These are phyloP conservation scores for Rutstroemia sp. DNA, from an alignment of 2,329 filamentous ascomycete species.

Conservation along the genomic window DNA sequence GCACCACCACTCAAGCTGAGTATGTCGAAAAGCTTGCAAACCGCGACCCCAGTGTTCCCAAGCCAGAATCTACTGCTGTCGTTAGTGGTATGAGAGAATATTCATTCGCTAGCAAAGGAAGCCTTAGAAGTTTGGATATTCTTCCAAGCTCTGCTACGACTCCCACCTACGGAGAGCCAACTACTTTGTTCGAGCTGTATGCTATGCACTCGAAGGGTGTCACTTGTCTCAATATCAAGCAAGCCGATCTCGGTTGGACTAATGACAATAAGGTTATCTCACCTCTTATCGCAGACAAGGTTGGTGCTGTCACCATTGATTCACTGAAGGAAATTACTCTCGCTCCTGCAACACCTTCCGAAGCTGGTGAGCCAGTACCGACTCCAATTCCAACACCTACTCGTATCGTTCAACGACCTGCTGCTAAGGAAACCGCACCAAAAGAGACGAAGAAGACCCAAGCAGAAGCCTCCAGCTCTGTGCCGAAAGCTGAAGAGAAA, in stretches of 20 bases:
- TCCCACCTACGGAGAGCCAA: slow-evolving; percentile 54
- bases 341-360: slow-evolving; percentile 7
- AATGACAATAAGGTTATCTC: slow-evolving; percentile 81
- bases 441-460: slow-evolving; percentile 26
- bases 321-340: slow-evolving; percentile 44
- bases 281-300: slow-evolving; percentile 66
- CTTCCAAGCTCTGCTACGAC: slow-evolving; percentile 62
- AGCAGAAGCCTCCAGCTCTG: slow-evolving; percentile 14
- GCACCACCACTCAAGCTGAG: slow-evolving; percentile 75
- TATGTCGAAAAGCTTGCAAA: slow-evolving; percentile 74
- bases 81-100: slow-evolving; percentile 96
- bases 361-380: slow-evolving; percentile 6
- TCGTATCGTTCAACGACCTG: slow-evolving; percentile 23
- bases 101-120: slow-evolving; percentile 79
- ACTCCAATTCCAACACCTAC: slow-evolving; percentile 20
- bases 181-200: slow-evolving; percentile 85
- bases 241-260: slow-evolving; percentile 86
- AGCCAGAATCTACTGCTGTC: slow-evolving; percentile 90
- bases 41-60: slow-evolving; percentile 65
- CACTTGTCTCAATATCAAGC: slow-evolving; percentile 79
- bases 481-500: slow-evolving; percentile 31
- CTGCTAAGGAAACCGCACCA: slow-evolving; percentile 19
- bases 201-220: slow-evolving; percentile 97
- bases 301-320: slow-evolving; percentile 66
- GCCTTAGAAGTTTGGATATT: slow-evolving; percentile 85